Base-by-base conservation (phyloP, 2,329 filamentous ascomycete genomes). In the Blastomyces emzantsi region DNA sequence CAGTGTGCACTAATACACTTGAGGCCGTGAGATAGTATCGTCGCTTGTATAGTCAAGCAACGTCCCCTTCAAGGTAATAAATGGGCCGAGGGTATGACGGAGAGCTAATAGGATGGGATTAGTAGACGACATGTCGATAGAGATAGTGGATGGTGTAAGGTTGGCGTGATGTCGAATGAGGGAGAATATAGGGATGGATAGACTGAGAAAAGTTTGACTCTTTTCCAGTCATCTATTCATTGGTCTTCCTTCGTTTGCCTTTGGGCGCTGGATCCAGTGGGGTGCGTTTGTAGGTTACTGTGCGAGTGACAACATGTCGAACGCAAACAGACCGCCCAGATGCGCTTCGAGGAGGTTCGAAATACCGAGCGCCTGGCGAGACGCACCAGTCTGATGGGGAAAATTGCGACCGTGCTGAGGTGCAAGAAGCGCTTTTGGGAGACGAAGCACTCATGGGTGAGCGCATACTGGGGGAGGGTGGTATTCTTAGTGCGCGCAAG, bases 241-340 rank as follows among this genome's bases (percentile, higher is more conserved):
- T 63, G 9, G 86, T 77, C 81, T 90, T 95, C 79, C 92, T 88
- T 79, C 92, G 86, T 83, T 97, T 97, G 67, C 92, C 92, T 76
- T 92, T 92, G 8, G 92, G 93, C 47, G 92, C 91, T 30, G 92
- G 90, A 68, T 92, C 90, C 79, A 97, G 90, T 66, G 73, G 82
- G 73, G 89, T 74, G 62, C 81, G 78, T 70, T 90, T 96, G 77
- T 95, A 96, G 43, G 66, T 66, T 65, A 96, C 90, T 19, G 92
- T 97, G 69, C 92, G 85, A n/a, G 92, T 97, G 62, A 97, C 90
- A 4, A 97, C 91, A 75, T 97, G 92, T 62, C 90, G 83, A 64
- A 97, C 91, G 72, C 83, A 86, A 62, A 87, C 83, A 19, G 79
- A 83, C 65, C 87, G 84, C 63, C 87, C 81, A 69, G 82, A 87